Conservation (phyloP, 2,329 filamentous ascomycete species). For the Alternaria triticimaculans region DNA sequence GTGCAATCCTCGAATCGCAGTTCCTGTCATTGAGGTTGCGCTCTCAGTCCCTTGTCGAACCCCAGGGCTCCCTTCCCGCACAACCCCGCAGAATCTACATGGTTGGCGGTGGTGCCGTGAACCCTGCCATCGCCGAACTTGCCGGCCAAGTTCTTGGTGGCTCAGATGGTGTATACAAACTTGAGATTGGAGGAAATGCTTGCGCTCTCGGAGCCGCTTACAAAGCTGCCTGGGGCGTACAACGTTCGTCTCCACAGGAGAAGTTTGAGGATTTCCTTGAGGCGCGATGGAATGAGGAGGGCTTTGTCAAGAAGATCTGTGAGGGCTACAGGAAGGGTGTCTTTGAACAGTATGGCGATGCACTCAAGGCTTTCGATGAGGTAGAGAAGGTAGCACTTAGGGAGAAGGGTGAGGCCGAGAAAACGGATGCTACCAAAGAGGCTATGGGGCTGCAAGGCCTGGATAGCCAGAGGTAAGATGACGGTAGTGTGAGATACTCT, state of each 20-base stretch:
- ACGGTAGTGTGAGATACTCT: not conserved
- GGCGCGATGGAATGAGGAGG: conserved; percentile 81
- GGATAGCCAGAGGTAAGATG: not conserved
- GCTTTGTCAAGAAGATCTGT: conserved; percentile 81
- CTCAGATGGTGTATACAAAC: conserved; percentile 85
- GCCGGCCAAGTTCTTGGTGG: conserved; percentile 89
- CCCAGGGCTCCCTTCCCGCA: conserved; percentile 68
- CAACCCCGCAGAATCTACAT: conserved; percentile 92
- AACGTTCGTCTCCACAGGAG: conserved; percentile 66
- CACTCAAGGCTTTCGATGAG: conserved; percentile 70
- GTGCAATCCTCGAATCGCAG: conserved; percentile 92
- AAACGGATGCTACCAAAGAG: conserved; percentile 2
- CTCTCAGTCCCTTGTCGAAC: conserved; percentile 74
- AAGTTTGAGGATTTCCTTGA: conserved; percentile 90
- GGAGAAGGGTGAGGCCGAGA: conserved; percentile 11
- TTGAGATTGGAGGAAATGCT: conserved; percentile 94
- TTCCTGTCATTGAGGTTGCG: conserved; percentile 89
- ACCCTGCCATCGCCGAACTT: conserved; percentile 84
- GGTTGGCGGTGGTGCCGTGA: conserved; percentile 88
- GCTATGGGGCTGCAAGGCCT: conserved; percentile 9
- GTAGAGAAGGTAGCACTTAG: conserved; percentile 12
- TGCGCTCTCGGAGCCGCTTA: conserved; percentile 94
- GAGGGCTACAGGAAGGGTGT: conserved; percentile 77
- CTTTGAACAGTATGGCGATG: conserved; percentile 79
- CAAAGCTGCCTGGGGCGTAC: conserved; percentile 92